Base-by-base conservation (phyloP, 208 protist species). In the Spironucleus salmonicida region DNA sequence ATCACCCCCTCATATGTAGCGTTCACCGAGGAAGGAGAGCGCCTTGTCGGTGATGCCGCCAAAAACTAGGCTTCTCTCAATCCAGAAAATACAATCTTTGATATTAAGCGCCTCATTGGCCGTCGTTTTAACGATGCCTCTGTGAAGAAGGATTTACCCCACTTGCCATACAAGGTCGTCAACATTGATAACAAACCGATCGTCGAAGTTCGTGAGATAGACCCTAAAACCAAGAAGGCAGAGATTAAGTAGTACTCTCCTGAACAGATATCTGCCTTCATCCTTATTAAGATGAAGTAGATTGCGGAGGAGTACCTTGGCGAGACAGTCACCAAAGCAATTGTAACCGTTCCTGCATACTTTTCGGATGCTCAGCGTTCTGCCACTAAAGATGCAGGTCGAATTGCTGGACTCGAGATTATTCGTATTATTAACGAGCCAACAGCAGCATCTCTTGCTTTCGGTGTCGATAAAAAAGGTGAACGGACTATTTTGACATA, bases 301-400 rank as follows among this genome's bases (percentile, higher is more conserved):
- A 93, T 85, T 59, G 95, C 96, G 26, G 92, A 98, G 85, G 79
- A 81, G 0, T 96, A 92, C 87, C 86, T 98, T 32, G 93, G 94
- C 38, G 64, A 88, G 57, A 75, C 77, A 2, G 86, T 98, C 38
- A 90, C 74, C 35, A 84, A 94, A 39, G 93, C 93, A 30, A 92
- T 98, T 27, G 85, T 98, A 38, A 98, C 95, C 0, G 93, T 97
- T n/a, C 95, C 95, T 32, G 94, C 94, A 42, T 97, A 98, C 82
- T 98, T 98, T 85, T 97, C 97, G 85, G 94, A 98, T 85, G 88
- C 92, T 2, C 95, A 98, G 89, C 85, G 95, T 59, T 91, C 96
- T 89, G 94, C 95, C 13, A 98, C 95, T 11, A 97, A 97, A 86
- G 94, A 98, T 79, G 95, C 95, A 15, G 95, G 94, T 58, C 68